Evolutionary conservation across 139 green algal species (phyloP), one percentile per base, ranked within the genome.

Genomic region (Protoeuglena noctilucae): DNA sequence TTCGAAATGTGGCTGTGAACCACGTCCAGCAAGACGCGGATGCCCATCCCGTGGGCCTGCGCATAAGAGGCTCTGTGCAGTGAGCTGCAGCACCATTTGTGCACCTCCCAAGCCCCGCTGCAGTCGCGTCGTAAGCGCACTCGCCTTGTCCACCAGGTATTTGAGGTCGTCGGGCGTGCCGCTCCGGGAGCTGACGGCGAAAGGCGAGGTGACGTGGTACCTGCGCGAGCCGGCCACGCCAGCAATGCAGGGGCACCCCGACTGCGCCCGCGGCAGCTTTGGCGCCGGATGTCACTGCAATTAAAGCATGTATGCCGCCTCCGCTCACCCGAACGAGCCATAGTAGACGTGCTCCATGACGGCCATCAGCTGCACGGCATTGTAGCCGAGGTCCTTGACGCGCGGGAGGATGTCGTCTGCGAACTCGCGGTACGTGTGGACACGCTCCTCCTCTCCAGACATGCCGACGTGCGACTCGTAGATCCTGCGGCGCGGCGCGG

Each of bases 401-500:
- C 84, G 69, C 4, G 88, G 88, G 28, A 96, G 68, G 27, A 96
- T 78, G 19, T 81, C 53, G 55, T 84, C 68, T 19, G 73, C 81
- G 70, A 95, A 96, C 24, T 95, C 68, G 0, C 61, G 57, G 63
- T 95, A 97, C 12, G 70, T 76, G 19, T 70, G 65, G 7, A 96
- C 83, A 1, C 57, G 48, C 16, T 55, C 51, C 43, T 86, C 72
- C 58, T 93, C 75, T 2, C 70, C 69, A 58, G 63, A 78, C 89
- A 98, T 98, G 40, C 89, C 89, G 26, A 97, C 90, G 61, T 97
- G 89, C 0, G 86, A 81, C 73, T 97, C 89, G 61, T 97, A 97
- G 52, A 97, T 93, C 43, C 77, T 74, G 25, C 3, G 72, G 64
- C 6, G 39, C 1, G 0, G 78, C 76, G 3, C 58, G 89, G 89